Base-by-base conservation (phyloP, 805 yeast genomes). In the Metschnikowia similis region DNA sequence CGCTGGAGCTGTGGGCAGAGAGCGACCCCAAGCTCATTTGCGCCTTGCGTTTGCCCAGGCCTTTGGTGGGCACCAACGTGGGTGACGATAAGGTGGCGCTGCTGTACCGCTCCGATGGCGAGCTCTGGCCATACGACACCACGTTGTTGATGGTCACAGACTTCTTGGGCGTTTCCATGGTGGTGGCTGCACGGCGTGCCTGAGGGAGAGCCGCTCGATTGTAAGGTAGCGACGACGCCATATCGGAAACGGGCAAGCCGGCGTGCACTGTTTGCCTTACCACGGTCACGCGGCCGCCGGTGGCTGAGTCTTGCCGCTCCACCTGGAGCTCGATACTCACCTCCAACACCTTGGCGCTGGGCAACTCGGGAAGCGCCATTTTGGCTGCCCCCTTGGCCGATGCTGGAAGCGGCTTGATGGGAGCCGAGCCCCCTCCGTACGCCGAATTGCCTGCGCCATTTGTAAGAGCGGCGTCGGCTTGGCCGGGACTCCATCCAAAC, bases 211-310 rank as follows among this genome's bases (percentile, higher is more conserved):
- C 8, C 47, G 8, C 65, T 29, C 26, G 31, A 13, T n/a, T 31
- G 29, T 9, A 77, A 75, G 6, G 69, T 73, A 3, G 74, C 74
- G 51, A 58, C 60, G 28, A 68, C 58, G 48, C 64, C 62, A 54
- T 64, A 48, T 69, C 78, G 35, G 73, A 57, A 40, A 58, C 56
- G 3, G 79, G 78, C 8, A 69, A 52, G 78, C 77, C 72, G 40
- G 60, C 57, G 4, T 76, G 72, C 13, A 64, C 54, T 28, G 73
- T 70, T 17, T 53, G 53, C 50, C 60, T 60, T 44, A 71, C 67
- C 17, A 64, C 41, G 29, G 53, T 55, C n/a, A 51, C 52, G 47
- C 27, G 52, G 1, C 38, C 41, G 6, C 49, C 50, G 8, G 45
- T 35, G 1, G 13, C 42, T 2, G 45, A 41, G 37, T 51, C 45